Percentiles rank a stretch among this genome's conserved stretches.
These are phyloP conservation scores for Mycena floridula DNA, from an alignment of 768 basidiomycete genomes.

Conservation along the genomic window DNA sequence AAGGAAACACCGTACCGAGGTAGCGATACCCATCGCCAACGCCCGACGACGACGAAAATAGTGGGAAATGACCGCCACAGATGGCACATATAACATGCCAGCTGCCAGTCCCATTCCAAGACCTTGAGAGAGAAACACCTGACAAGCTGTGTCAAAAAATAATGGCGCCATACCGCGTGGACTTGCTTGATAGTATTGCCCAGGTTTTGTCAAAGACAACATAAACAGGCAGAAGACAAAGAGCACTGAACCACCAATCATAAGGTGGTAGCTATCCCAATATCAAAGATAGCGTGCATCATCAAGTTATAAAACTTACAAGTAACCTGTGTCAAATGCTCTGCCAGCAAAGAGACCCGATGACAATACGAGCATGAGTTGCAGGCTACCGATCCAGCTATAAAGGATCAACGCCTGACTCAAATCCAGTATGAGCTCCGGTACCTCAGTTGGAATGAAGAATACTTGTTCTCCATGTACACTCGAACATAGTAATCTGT, in stretches of 20 bases:
- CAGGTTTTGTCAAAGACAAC: constrained; percentile 27
- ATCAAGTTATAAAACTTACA: constrained; percentile 29
- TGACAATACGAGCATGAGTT: constrained; percentile 24
- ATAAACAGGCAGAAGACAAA: constrained; percentile 24
- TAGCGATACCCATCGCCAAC: constrained; percentile 44
- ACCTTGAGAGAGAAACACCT: constrained; percentile 44
- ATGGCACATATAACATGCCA: constrained; percentile 41
- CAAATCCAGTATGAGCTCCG: not conserved
- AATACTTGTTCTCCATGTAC: not conserved
- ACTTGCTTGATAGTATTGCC: constrained; percentile 27
- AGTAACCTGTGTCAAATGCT: constrained; percentile 27
- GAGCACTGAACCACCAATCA: constrained; percentile 20
- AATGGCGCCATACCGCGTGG: not conserved
- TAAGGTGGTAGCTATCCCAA: constrained; percentile 12
- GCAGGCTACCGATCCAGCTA: constrained; percentile 27
- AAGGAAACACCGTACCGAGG: constrained; percentile 33
- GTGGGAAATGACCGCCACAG: constrained; percentile 40
- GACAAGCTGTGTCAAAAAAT: constrained; percentile 1
- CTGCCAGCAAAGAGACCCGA: constrained; percentile 20
- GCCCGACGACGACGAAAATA: constrained; percentile 41
- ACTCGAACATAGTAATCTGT: constrained; percentile 1
- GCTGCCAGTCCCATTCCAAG: constrained; percentile 40
- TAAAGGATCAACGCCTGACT: constrained; percentile 5
- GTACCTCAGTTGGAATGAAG: constrained; percentile 1
- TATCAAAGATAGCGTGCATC: constrained; percentile 20